Conservation (phyloP, 1,284 basidiomycete species). For the Trichosporon asahii region DNA sequence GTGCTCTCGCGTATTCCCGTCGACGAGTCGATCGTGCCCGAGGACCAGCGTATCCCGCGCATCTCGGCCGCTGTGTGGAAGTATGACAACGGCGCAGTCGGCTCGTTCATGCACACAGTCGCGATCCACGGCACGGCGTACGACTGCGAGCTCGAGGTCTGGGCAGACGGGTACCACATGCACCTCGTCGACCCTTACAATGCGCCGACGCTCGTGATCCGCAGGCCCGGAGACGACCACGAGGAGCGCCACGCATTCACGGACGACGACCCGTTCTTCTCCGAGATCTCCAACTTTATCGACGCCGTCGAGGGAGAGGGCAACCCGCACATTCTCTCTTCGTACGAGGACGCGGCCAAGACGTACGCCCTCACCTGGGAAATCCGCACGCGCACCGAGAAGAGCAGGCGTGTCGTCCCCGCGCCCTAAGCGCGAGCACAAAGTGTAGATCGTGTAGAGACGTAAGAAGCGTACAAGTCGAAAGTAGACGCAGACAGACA, state of each 20-base stretch:
- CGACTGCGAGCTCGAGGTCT: slow-evolving; percentile 87
- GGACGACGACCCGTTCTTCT: slow-evolving; percentile 89
- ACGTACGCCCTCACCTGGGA: slow-evolving; percentile 64
- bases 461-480: not conserved
- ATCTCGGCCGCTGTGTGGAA: slow-evolving; percentile 58
- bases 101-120: slow-evolving; percentile 80
- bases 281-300: slow-evolving; percentile 78
- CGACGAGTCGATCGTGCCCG: slow-evolving; percentile 50
- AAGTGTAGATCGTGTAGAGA: not conserved
- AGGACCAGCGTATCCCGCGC: slow-evolving; percentile 50
- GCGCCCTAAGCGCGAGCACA: not conserved
- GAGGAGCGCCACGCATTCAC: slow-evolving; percentile 69
- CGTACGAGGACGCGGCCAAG: slow-evolving; percentile 69
- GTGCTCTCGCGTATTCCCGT: slow-evolving; percentile 69
- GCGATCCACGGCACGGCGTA: slow-evolving; percentile 87
- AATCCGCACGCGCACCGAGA: slow-evolving; percentile 37
- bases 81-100: slow-evolving; percentile 89
- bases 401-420: slow-evolving; percentile 10
- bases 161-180: slow-evolving; percentile 64
- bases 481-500: not conserved
- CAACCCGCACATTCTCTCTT: slow-evolving; percentile 47
- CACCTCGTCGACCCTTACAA: slow-evolving; percentile 79
- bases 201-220: slow-evolving; percentile 73
- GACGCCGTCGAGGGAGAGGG: slow-evolving; percentile 65
- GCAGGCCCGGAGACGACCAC: slow-evolving; percentile 76